A percentile compares a stretch with the other conserved stretches of the same genome.
These are phyloP conservation scores for Cordyceps cicadae DNA, from an alignment of 2,329 filamentous ascomycete species.

Conservation along the genomic window DNA sequence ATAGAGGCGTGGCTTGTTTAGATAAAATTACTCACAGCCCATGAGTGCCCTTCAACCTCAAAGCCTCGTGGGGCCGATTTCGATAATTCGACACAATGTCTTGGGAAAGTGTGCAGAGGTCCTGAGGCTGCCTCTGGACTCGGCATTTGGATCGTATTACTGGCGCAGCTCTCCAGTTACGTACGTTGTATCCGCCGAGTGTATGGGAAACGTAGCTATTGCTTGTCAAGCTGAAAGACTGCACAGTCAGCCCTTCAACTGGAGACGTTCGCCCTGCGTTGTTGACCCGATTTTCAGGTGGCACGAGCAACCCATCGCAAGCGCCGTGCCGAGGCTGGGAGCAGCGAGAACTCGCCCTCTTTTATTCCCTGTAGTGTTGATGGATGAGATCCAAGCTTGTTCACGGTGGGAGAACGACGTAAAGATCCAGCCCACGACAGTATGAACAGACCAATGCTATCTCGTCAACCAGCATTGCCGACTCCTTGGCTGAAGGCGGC, in stretches of 20 bases:
- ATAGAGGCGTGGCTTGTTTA: neutral
- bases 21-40: neutral
- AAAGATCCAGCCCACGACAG: neutral
- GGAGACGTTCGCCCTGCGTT: neutral
- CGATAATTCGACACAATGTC: neutral
- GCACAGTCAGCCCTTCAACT: neutral
- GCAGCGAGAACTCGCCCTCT: neutral
- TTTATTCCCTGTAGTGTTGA: neutral
- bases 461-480: neutral
- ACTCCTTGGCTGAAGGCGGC: neutral
- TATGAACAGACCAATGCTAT: neutral
- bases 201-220: neutral
- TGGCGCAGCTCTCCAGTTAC: neutral
- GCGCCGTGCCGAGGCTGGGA: neutral
- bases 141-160: neutral
- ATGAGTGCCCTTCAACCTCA: neutral
- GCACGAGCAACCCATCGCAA: slow-evolving; percentile 1
- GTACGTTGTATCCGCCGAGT: neutral
- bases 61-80: neutral
- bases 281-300: neutral
- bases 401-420: neutral
- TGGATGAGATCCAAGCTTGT: neutral
- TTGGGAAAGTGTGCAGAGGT: neutral
- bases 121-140: neutral
- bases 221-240: neutral